Conservation (phyloP, 192 early-diverging fungal genomes). For the Backusella mclennaniae region DNA sequence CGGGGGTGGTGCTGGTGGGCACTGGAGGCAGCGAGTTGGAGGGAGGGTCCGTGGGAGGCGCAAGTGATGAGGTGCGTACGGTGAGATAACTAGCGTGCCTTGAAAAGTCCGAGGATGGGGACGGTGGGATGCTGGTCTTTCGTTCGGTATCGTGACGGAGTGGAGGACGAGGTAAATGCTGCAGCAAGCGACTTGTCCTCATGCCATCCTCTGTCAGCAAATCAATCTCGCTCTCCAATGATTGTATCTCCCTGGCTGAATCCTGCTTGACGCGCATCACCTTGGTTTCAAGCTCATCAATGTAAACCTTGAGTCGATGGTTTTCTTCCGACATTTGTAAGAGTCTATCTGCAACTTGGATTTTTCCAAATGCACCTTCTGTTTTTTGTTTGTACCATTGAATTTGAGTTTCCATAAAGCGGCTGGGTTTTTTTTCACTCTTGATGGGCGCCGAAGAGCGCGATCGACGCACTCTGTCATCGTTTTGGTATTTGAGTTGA, state of each 20-base stretch:
- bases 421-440: neutral
- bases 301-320: neutral
- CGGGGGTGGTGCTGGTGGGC: neutral
- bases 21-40: constrained; percentile 1
- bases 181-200: neutral
- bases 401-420: neutral
- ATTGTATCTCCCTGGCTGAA: neutral
- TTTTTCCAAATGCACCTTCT: neutral
- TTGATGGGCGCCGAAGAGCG: neutral
- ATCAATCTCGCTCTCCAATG: neutral
- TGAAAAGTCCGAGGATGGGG: neutral
- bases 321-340: neutral
- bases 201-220: neutral
- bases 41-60: constrained; percentile 2
- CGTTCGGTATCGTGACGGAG: neutral
- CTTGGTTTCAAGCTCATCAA: neutral
- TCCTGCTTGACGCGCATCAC: neutral
- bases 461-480: neutral
- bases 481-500: neutral
- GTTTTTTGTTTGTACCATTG: neutral
- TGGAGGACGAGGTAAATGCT: neutral
- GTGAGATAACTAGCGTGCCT: neutral
- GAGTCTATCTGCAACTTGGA: neutral
- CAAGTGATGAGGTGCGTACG: neutral
- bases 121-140: neutral